Percentiles rank a stretch among this genome's conserved stretches.
Evolutionary conservation across 164 flowering plant genomes (phyloP).

Genomic region (Akebia trifoliata): DNA sequence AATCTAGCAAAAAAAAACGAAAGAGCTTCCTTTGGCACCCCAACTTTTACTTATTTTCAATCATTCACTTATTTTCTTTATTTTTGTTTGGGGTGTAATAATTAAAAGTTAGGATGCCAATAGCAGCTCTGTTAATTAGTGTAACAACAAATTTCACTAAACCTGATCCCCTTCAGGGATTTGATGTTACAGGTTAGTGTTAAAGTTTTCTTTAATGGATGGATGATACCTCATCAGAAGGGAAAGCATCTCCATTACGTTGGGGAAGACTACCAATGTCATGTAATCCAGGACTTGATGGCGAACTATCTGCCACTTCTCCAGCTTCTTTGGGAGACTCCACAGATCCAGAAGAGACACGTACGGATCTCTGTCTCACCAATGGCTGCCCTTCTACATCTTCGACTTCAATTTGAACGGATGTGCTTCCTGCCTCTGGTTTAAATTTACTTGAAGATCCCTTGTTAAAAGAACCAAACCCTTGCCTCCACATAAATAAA

Average conservation of each 20-base stretch:
- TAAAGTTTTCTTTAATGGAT: neutral
- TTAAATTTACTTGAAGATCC: constrained; percentile 27
- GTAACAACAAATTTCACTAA: too few species aligned
- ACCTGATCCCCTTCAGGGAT: too few species aligned
- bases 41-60: too few species aligned
- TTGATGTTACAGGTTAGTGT: neutral
- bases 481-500: constrained; percentile 26
- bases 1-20: too few species aligned
- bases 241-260: constrained; percentile 41
- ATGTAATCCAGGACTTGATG: constrained; percentile 43
- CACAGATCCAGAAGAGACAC: constrained; percentile 30
- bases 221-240: constrained; percentile 54
- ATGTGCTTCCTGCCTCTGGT: constrained; percentile 54
- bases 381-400: constrained; percentile 65
- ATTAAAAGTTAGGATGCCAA: too few species aligned
- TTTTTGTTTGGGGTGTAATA: too few species aligned
- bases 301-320: constrained; percentile 37
- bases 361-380: constrained; percentile 58
- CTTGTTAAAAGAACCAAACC: constrained; percentile 23
- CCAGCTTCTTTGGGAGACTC: constrained; percentile 36
- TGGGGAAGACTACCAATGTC: constrained; percentile 23
- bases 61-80: too few species aligned
- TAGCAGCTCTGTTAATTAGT: too few species aligned
- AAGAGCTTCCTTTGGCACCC: too few species aligned
- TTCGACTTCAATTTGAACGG: constrained; percentile 53